A percentile compares a stretch with the other conserved stretches of the same genome.
These are phyloP conservation scores for Cyclotella cryptica DNA, from an alignment of 108 stramenopile genomes.

Conservation along the genomic window DNA sequence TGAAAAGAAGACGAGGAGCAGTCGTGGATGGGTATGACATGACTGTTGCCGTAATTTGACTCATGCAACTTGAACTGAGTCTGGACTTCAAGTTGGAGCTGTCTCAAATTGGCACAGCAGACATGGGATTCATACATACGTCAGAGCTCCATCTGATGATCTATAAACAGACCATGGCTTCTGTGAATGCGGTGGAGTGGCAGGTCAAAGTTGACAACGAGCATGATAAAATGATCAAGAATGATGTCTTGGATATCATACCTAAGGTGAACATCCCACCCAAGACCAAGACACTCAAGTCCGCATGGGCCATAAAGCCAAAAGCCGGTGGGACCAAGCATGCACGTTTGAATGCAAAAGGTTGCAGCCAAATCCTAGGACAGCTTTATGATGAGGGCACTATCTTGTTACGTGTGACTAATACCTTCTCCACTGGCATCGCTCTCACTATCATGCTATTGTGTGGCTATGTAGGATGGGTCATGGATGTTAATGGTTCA, in stretches of 20 bases:
- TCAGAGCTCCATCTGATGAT: slow-evolving; percentile 37
- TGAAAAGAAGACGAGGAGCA: not conserved
- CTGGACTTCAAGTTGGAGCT: not conserved
- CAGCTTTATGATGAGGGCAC: slow-evolving; percentile 15
- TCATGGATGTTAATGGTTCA: not conserved
- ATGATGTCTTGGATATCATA: not conserved
- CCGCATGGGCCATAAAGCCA: slow-evolving; percentile 33
- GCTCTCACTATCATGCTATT: not conserved
- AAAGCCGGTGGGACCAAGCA: slow-evolving; percentile 33
- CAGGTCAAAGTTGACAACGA: slow-evolving; percentile 32
- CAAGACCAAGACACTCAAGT: not conserved
- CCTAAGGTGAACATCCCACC: not conserved
- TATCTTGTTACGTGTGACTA: slow-evolving; percentile 24
- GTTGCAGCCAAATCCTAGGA: not conserved
- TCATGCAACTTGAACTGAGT: not conserved
- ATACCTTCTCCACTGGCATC: slow-evolving; percentile 3
- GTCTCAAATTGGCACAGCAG: not conserved
- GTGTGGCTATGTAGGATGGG: not conserved
- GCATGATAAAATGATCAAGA: slow-evolving; percentile 10
- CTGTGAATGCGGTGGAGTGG: slow-evolving; percentile 22
- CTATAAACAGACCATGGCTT: slow-evolving; percentile 38
- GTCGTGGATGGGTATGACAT: not conserved
- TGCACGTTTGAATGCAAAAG: slow-evolving; percentile 26
- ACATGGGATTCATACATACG: slow-evolving; percentile 38
- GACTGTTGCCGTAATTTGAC: not conserved